phyloP scores from a whole-genome alignment of 73 alveolate genomes.

The Symbiodinium natans region DNA sequence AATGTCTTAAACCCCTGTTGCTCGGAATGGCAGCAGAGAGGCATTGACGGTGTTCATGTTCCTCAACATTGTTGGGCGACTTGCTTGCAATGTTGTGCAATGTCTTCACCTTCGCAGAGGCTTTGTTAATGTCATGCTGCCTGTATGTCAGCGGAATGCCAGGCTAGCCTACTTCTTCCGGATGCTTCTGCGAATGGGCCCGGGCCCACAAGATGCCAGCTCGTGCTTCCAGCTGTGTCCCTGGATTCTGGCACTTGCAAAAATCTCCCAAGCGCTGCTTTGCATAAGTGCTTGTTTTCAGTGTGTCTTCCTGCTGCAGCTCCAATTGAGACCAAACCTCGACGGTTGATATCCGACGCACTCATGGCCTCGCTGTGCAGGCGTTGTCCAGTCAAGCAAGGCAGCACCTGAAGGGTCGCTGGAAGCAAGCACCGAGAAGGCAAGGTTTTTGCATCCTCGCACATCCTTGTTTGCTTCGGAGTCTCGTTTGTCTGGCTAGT shows the following conservation, averaged over 20 bases:
- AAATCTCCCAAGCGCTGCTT: not conserved
- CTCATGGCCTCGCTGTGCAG: not conserved
- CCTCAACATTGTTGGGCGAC: constrained; percentile 55
- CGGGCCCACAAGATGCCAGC: not conserved
- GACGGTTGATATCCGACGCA: too few relatives aligned
- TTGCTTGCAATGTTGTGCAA: not conserved
- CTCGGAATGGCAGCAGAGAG: not conserved
- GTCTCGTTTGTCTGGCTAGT: not conserved
- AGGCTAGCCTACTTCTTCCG: constrained; percentile 60
- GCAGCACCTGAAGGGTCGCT: constrained; percentile 77
- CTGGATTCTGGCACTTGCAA: not conserved
- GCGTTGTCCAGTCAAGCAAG: constrained; percentile 54
- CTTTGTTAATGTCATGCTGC: not conserved
- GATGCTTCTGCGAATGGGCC: constrained; percentile 64
- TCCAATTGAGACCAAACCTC: too few relatives aligned
- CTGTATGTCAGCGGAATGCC: not conserved
- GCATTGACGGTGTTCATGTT: constrained; percentile 41
- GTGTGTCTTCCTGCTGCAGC: too few relatives aligned
- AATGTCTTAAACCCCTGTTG: too few relatives aligned
- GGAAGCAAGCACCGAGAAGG: constrained; percentile 51
- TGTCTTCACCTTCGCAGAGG: not conserved
- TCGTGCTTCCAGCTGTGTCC: too few relatives aligned
- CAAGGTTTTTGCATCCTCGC: too few relatives aligned
- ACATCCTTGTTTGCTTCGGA: too few relatives aligned
- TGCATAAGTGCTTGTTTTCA: too few relatives aligned